These are phyloP conservation scores for Penicillium nordicum DNA, from an alignment of 2,329 filamentous ascomycete species.

Conservation along the genomic window DNA sequence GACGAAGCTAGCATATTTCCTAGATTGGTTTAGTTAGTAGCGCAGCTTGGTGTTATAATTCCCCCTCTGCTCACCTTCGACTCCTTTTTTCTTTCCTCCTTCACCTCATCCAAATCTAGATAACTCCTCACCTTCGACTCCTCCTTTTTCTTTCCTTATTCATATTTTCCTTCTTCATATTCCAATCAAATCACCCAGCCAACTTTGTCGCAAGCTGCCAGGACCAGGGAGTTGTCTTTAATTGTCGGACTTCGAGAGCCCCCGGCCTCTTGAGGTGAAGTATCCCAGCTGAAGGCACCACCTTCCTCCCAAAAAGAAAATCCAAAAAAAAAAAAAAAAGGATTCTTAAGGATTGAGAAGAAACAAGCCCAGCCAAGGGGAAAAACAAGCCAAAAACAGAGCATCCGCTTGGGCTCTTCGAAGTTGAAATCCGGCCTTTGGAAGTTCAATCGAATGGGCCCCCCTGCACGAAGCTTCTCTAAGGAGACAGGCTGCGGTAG, in stretches of 20 bases:
- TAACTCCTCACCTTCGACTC: background rate
- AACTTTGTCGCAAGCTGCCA: slow-evolving; percentile 9
- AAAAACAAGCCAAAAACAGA: slow-evolving; percentile 8
- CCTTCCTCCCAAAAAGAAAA: background rate
- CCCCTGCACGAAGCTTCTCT: slow-evolving; percentile 6
- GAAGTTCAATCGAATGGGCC: slow-evolving; percentile 10
- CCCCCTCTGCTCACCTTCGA: background rate
- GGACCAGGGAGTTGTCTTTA: slow-evolving; percentile 12
- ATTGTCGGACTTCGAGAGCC: slow-evolving; percentile 17
- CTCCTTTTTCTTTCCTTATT: slow-evolving; percentile 1
- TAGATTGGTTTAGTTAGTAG: background rate
- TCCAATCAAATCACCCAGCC: background rate
- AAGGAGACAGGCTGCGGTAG: background rate
- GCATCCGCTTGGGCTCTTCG: slow-evolving; percentile 3
- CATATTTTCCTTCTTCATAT: background rate
- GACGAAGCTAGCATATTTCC: background rate
- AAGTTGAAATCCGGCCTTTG: slow-evolving; percentile 23
- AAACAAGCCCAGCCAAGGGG: background rate
- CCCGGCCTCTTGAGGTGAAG: slow-evolving; percentile 13
- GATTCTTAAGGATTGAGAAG: background rate
- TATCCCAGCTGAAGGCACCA: slow-evolving; percentile 1
- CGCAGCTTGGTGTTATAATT: background rate
- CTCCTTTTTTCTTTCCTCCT: background rate
- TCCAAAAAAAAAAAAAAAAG: background rate
- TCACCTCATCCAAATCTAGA: background rate